Base-by-base conservation (phyloP, 805 yeast species). In the Yamadazyma kitorensis region DNA sequence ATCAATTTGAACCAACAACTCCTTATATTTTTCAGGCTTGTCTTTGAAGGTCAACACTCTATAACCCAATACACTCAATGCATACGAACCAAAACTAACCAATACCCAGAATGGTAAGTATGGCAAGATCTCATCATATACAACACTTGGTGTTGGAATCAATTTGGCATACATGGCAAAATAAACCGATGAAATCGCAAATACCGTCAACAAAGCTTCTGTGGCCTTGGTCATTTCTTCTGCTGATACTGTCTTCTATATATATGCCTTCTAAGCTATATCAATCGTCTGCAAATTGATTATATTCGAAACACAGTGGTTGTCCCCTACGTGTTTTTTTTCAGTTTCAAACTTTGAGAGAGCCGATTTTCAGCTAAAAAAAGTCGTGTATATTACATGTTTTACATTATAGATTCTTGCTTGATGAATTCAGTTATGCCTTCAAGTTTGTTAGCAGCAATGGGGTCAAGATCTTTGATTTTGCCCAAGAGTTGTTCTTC, bases 71-170 rank as follows among this genome's bases (percentile, higher is more conserved):
- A 82, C 74, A 33, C 74, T 81, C 49, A 81, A 67, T 12, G 87
- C 78, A 50, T 78, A 82, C 24, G 82, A 64, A 18, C 88, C 88
- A 54, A 81, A 80, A 2, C 81, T 49, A 22, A 82, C 83, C 41
- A 82, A 61, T 0, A 67, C 72, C 88, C 87, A 82, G 68, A 72
- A 80, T 21, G 88, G 88, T 39, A 82, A 55, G 44, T 68, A 79
- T 7, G 87, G 87, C 41, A 82, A 59, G 31, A 81, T 70, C 45
- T 78, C 78, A 17, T 61, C 49, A 30, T 67, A 71, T 45, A 81
- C 48, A 20, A 54, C 45, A n/a, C 54, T 57, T 6, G 77, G 65
- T 5, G 74, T 59, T 27, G 87, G 87, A 37, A 82, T 59, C 25
- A 71, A 68, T 11, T 79, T 80, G 12, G 64, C 45, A 39, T 55